phyloP scores from a whole-genome alignment of 192 early-diverging fungal genomes.

The Chytriomyces confervae region DNA sequence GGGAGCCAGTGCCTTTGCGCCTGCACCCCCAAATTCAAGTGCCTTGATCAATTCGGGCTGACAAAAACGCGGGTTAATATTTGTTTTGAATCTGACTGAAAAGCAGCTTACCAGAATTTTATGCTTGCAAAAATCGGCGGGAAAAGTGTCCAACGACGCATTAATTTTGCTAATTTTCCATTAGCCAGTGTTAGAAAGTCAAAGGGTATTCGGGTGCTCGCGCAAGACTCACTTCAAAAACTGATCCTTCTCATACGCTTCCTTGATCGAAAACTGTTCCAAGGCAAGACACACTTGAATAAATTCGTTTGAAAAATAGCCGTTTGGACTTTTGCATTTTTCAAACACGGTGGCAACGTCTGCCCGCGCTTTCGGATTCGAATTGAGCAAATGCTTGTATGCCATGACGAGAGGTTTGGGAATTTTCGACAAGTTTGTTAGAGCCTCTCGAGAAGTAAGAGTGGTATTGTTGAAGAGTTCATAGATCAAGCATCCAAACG shows the following conservation, averaged over 20 bases:
- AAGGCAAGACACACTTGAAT: slow-evolving; percentile 82
- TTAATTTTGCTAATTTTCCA: slow-evolving; percentile 67
- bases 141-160: slow-evolving; percentile 74
- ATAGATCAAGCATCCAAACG: slow-evolving; percentile 80
- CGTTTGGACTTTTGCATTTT: slow-evolving; percentile 57
- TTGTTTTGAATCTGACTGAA: background rate
- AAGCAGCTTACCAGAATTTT: slow-evolving; percentile 66
- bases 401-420: slow-evolving; percentile 62
- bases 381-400: slow-evolving; percentile 67
- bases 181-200: background rate
- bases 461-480: slow-evolving; percentile 75
- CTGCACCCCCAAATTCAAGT: slow-evolving; percentile 55
- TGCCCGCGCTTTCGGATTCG: slow-evolving; percentile 68
- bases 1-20: slow-evolving; percentile 59
- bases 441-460: slow-evolving; percentile 40
- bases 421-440: slow-evolving; percentile 59
- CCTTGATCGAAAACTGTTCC: slow-evolving; percentile 93
- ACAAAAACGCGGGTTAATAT: background rate
- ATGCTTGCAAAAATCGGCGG: slow-evolving; percentile 81
- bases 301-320: slow-evolving; percentile 85
- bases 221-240: slow-evolving; percentile 57
- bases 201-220: background rate
- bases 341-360: slow-evolving; percentile 75
- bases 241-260: slow-evolving; percentile 81
- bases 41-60: slow-evolving; percentile 82